Conservation (phyloP, 2,329 filamentous ascomycete genomes). For the Epichloe sibirici region DNA sequence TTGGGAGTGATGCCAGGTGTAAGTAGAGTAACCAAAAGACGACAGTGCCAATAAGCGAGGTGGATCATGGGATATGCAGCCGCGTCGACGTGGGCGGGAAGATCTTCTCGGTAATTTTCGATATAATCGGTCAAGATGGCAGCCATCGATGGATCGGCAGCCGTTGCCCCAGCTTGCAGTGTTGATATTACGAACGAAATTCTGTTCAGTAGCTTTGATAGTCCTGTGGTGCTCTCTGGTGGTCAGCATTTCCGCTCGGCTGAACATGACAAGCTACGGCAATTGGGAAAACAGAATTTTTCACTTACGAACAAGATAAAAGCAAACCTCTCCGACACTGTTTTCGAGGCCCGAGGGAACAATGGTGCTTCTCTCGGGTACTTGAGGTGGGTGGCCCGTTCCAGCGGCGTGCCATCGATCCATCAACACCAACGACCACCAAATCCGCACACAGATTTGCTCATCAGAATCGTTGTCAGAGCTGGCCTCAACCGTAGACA, state of each 20-base stretch:
- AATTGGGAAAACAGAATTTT: neutral
- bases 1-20: constrained; percentile 41
- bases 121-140: constrained; percentile 24
- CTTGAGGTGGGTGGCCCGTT: constrained; percentile 47
- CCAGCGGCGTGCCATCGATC: constrained; percentile 65
- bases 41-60: constrained; percentile 58
- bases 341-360: constrained; percentile 45
- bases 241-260: neutral
- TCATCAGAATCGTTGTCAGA: constrained; percentile 48
- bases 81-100: constrained; percentile 45
- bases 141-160: constrained; percentile 22
- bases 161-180: constrained; percentile 22
- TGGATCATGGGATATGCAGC: constrained; percentile 44
- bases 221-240: constrained; percentile 22
- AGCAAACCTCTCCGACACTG: constrained; percentile 50
- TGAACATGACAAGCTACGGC: neutral
- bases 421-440: constrained; percentile 61
- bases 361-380: constrained; percentile 50
- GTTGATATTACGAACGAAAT: constrained; percentile 26
- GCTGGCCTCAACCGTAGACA: constrained; percentile 30
- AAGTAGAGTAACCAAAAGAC: constrained; percentile 50
- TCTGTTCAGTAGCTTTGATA: constrained; percentile 42
- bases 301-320: constrained; percentile 50
- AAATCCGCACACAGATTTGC: constrained; percentile 49
- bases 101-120: constrained; percentile 53